Evolutionary conservation across 176 grass and related monocot species (phyloP).

Genomic region (Thalia dealbata): DNA sequence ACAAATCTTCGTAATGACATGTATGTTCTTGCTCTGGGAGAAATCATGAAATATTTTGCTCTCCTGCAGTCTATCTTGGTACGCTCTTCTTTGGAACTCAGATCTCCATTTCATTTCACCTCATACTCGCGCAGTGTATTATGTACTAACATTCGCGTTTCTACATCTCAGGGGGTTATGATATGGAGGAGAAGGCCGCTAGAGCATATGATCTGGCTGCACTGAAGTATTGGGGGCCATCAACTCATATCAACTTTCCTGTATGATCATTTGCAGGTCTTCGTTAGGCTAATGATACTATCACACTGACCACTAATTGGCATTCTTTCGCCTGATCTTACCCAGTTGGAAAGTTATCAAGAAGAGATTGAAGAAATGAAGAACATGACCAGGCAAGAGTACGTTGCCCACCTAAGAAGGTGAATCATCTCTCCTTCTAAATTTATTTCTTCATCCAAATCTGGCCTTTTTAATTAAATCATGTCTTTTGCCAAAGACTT

Average conservation of each 20-base stretch:
- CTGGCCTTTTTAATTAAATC: too few species aligned
- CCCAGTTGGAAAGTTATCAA: slow-evolving; percentile 50
- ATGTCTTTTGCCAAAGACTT: not conserved
- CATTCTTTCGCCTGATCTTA: not conserved
- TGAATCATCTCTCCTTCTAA: slow-evolving; percentile 8
- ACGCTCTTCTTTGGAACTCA: not conserved
- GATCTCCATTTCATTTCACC: not conserved
- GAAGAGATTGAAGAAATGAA: slow-evolving; percentile 88
- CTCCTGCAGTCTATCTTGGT: slow-evolving; percentile 62
- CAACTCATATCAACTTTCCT: slow-evolving; percentile 78
- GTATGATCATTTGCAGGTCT: slow-evolving; percentile 27
- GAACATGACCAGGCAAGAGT: slow-evolving; percentile 81
- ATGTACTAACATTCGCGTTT: not conserved
- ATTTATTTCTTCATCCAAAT: too few species aligned
- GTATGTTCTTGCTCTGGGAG: slow-evolving; percentile 5
- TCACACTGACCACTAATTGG: not conserved
- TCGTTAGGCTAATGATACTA: not conserved
- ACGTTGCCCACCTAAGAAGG: slow-evolving; percentile 87
- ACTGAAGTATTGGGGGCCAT: slow-evolving; percentile 84
- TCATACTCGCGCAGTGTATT: not conserved
- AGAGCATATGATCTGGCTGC: slow-evolving; percentile 85
- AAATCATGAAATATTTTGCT: slow-evolving; percentile 4
- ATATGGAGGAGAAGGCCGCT: slow-evolving; percentile 91
- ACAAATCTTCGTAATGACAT: not conserved
- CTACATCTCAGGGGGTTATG: slow-evolving; percentile 59